phyloP scores from a whole-genome alignment of 2,329 filamentous ascomycete species.

The Lecanosticta acicola region DNA sequence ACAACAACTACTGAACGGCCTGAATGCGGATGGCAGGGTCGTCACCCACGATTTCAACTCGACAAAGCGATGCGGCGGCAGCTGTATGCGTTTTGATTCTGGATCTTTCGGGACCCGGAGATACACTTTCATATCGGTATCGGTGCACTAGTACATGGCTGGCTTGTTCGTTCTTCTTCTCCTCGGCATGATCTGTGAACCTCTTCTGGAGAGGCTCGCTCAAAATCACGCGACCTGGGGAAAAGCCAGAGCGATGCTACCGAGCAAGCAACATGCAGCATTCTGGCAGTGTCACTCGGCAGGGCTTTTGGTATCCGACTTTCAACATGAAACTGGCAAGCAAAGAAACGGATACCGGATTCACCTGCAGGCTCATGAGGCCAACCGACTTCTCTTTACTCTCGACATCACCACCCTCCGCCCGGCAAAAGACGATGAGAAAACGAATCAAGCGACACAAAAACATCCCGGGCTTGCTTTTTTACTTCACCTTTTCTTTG shows the following conservation, averaged over 20 bases:
- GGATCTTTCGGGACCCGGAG: conserved; percentile 16
- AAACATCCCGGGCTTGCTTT: conserved; percentile 1
- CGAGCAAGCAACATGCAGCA: conserved; percentile 16
- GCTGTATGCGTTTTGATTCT: conserved; percentile 18
- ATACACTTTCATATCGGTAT: conserved; percentile 30
- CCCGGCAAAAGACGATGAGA: conserved; percentile 3
- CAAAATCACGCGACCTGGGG: conserved; percentile 9
- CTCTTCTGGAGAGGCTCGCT: conserved; percentile 2
- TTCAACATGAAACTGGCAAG: conserved; percentile 22
- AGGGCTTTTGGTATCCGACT: conserved; percentile 29
- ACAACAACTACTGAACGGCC: conserved; percentile 45
- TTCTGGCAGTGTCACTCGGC: conserved; percentile 38
- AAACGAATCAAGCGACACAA: conserved; percentile 1
- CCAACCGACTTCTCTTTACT: conserved; percentile 13
- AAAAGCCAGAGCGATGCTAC: conserved; percentile 11
- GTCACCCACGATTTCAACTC: conserved; percentile 34
- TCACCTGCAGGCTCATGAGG: conserved; percentile 20
- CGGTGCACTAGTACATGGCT: conserved; percentile 26
- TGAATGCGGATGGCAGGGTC: conserved; percentile 32
- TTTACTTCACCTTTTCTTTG: neutral
- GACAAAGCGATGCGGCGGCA: conserved; percentile 20
- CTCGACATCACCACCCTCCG: conserved; percentile 3
- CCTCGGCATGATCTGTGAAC: conserved; percentile 20
- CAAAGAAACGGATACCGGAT: conserved; percentile 11
- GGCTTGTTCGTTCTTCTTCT: conserved; percentile 22